These are phyloP conservation scores for Clathrospora elynae DNA, from an alignment of 2,329 filamentous ascomycete genomes.

Conservation along the genomic window DNA sequence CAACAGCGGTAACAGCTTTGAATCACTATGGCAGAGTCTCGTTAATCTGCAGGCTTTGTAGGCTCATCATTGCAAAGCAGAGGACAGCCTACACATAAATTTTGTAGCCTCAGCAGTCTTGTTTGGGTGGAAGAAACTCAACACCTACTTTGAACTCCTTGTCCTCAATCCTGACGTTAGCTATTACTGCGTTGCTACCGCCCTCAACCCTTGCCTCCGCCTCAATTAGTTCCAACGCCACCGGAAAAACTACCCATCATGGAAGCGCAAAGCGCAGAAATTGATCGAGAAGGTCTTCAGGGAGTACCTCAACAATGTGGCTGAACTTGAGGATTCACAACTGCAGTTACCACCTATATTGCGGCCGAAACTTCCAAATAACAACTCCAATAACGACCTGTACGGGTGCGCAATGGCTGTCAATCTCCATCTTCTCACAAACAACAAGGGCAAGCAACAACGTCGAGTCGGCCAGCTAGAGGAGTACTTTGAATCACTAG, in stretches of 20 bases:
- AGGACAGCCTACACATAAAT: background rate
- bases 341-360: background rate
- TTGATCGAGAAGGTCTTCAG: background rate
- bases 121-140: background rate
- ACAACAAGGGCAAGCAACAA: too few relatives aligned
- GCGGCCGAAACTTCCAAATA: too few relatives aligned
- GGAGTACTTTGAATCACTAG: too few relatives aligned
- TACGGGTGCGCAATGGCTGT: background rate
- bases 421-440: too few relatives aligned
- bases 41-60: background rate
- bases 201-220: background rate
- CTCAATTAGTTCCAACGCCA: background rate
- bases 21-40: background rate
- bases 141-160: background rate
- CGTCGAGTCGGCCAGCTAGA: too few relatives aligned
- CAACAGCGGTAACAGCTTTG: background rate
- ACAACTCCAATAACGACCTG: background rate
- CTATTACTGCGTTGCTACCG: background rate
- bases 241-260: background rate
- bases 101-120: background rate
- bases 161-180: background rate
- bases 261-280: background rate
- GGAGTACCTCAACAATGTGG: background rate
- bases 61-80: background rate
- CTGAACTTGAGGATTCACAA: background rate